Base-by-base conservation (phyloP, 805 yeast species). In the Sungouiella blattae region DNA sequence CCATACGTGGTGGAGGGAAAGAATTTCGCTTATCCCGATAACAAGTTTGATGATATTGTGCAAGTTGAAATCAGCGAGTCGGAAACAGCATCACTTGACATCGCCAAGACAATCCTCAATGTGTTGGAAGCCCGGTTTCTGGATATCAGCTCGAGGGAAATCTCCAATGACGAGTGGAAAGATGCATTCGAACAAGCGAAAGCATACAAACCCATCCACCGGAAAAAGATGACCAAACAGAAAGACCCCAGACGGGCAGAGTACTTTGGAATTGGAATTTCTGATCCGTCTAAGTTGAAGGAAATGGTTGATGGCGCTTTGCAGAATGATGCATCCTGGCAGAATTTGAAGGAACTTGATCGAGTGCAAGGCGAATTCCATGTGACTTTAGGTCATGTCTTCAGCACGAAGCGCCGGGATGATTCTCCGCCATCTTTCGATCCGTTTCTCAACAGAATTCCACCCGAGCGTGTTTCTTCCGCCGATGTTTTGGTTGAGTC, bases 11-110 rank as follows among this genome's bases (percentile, higher is more conserved):
- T 22, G 4, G 17, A 11, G 8, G 33, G 33, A 24, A 5, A 72
- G 39, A 37, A 61, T 1, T 35, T 42, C 0, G 52, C 40, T n/a
- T 55, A 50, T 4, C 96, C 96, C 0, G 97, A 89, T 47, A 59
- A 64, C n/a, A 45, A 56, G 18, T 91, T 89, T 64, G 87, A 85
- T 50, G 40, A 63, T 5, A 64, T 86, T 2, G n/a, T n/a, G n/a
- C n/a, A n/a, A n/a, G n/a, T n/a, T n/a, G n/a, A n/a, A n/a, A 77
- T 93, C 15, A 64, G 82, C 35, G 43, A 55, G 2, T 58, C 20
- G 0, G 32, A 32, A 8, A 45, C 50, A 16, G 42, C 50, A n/a
- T 52, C 58, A 4, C 39, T 53, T 28, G 32, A 33, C 1, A 84
- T 83, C 50, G 69, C 80, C 3, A 61, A 58, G 38, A 42, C 39